Evolutionary conservation across 1,284 basidiomycete genomes (phyloP).

Genomic region (Lentinula novae-zelandiae): DNA sequence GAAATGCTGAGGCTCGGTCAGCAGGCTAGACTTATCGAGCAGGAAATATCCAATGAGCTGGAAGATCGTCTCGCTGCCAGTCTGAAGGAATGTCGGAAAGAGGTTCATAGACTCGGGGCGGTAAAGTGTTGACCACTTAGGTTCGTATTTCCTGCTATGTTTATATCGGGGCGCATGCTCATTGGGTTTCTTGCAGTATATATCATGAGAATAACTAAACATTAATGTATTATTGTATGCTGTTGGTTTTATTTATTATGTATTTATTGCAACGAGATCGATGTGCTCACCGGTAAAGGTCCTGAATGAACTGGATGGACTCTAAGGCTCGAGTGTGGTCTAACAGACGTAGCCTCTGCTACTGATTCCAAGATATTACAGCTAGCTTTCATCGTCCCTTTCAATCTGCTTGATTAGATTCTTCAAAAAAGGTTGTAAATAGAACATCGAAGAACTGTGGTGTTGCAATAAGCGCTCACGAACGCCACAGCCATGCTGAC

Average conservation of each 20-base stretch:
- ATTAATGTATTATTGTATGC: not conserved
- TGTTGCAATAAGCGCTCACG: not conserved
- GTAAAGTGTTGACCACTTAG: not conserved
- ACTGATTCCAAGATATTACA: too few relatives aligned
- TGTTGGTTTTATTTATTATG: not conserved
- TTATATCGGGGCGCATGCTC: not conserved
- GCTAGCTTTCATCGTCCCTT: too few relatives aligned
- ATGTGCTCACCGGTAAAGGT: not conserved
- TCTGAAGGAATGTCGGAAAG: not conserved
- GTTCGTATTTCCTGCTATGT: not conserved
- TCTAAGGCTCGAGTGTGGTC: too few relatives aligned
- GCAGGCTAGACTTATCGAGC: constrained; percentile 31
- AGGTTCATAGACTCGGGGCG: constrained; percentile 2
- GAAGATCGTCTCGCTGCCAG: constrained; percentile 23
- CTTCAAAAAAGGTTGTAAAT: not conserved
- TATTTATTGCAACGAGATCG: not conserved
- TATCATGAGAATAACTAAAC: not conserved
- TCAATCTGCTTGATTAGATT: too few relatives aligned
- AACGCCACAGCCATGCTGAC: not conserved
- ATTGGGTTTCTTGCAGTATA: not conserved
- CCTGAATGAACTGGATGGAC: too few relatives aligned
- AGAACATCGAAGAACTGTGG: not conserved
- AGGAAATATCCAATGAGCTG: constrained; percentile 34
- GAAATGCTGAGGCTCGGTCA: constrained; percentile 30
- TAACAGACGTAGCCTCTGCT: too few relatives aligned